A percentile compares a stretch with the other conserved stretches of the same genome.
Conservation (phyloP, 371 early-diverging fungal species). For the Actinomortierella wolfii region DNA sequence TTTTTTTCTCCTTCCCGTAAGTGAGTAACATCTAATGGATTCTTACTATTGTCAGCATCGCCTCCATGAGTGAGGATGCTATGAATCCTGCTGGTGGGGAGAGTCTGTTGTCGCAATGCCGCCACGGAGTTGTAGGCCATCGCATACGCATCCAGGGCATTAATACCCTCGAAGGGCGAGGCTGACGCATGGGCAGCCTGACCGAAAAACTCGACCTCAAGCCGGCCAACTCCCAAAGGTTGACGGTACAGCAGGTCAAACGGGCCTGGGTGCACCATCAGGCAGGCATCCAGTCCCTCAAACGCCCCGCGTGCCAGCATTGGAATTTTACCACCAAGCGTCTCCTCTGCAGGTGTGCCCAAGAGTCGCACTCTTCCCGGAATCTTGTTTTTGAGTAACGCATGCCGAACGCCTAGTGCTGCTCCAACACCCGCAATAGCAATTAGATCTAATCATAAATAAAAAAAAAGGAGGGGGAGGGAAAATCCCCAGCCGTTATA, state of each 20-base stretch:
- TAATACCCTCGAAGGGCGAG: conserved; percentile 48
- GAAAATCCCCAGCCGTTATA: too few species aligned
- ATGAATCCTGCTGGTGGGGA: conserved; percentile 67
- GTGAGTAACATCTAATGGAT: too few species aligned
- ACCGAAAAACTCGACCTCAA: conserved; percentile 65
- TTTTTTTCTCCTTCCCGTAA: too few species aligned
- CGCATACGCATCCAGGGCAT: conserved; percentile 65
- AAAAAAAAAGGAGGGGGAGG: too few species aligned
- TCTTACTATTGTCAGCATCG: conserved; percentile 55
- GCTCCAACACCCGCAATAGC: conserved; percentile 73
- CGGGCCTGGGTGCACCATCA: conserved; percentile 82
- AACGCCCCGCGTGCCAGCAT: conserved; percentile 69
- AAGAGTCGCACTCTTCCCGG: conserved; percentile 68
- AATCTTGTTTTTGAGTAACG: conserved; percentile 56
- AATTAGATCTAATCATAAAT: conserved; percentile 51
- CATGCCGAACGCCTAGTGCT: conserved; percentile 55
- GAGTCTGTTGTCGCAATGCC: conserved; percentile 61
- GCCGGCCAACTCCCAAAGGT: conserved; percentile 37
- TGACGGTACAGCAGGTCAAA: conserved; percentile 36
- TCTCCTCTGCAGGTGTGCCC: conserved; percentile 87
- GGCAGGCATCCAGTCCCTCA: conserved; percentile 63
- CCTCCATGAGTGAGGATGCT: conserved; percentile 79
- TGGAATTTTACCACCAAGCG: conserved; percentile 68
- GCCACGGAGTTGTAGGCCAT: conserved; percentile 58
- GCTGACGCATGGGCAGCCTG: conserved; percentile 59